phyloP scores from a whole-genome alignment of 2,329 filamentous ascomycete genomes.

The Shiraia bambusicola region DNA sequence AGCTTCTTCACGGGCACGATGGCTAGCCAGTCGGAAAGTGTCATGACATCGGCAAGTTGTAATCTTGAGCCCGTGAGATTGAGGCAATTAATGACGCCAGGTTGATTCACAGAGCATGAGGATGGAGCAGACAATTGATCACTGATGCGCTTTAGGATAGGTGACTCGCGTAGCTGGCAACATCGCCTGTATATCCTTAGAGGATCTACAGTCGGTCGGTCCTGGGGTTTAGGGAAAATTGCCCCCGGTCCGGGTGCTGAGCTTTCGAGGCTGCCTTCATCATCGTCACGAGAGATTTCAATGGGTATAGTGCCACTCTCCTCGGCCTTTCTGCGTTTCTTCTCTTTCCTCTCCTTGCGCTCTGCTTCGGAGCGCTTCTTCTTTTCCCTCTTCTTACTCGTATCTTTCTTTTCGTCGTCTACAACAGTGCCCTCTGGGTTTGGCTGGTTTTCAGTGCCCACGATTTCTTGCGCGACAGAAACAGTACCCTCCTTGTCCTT shows the following conservation, averaged over 20 bases:
- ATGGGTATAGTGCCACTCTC: slow-evolving; percentile 85
- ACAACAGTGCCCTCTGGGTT: slow-evolving; percentile 44
- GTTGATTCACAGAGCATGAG: slow-evolving; percentile 63
- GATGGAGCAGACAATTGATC: slow-evolving; percentile 76
- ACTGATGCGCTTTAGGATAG: slow-evolving; percentile 86
- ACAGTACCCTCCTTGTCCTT: slow-evolving; percentile 55
- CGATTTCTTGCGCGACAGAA: slow-evolving; percentile 38
- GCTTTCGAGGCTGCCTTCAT: slow-evolving; percentile 36
- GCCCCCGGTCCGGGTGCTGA: slow-evolving; percentile 16
- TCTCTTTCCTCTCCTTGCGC: slow-evolving; percentile 87
- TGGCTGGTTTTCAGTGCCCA: slow-evolving; percentile 45
- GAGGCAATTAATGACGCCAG: slow-evolving; percentile 77
- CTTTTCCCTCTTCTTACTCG: slow-evolving; percentile 83
- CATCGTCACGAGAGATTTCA: slow-evolving; percentile 72
- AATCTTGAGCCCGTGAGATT: slow-evolving; percentile 84
- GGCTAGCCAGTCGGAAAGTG: slow-evolving; percentile 89
- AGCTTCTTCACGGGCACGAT: slow-evolving; percentile 88
- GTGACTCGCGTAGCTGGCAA: slow-evolving; percentile 89
- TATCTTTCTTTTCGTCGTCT: slow-evolving; percentile 39
- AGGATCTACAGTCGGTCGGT: slow-evolving; percentile 82
- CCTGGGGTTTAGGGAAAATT: slow-evolving; percentile 56
- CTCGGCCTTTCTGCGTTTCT: slow-evolving; percentile 79
- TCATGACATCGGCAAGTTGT: slow-evolving; percentile 79
- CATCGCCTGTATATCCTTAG: slow-evolving; percentile 90
- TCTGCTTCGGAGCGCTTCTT: slow-evolving; percentile 95